Evolutionary conservation across 805 yeast genomes (phyloP).

Genomic region (Kluyveromyces wickerhamii): DNA sequence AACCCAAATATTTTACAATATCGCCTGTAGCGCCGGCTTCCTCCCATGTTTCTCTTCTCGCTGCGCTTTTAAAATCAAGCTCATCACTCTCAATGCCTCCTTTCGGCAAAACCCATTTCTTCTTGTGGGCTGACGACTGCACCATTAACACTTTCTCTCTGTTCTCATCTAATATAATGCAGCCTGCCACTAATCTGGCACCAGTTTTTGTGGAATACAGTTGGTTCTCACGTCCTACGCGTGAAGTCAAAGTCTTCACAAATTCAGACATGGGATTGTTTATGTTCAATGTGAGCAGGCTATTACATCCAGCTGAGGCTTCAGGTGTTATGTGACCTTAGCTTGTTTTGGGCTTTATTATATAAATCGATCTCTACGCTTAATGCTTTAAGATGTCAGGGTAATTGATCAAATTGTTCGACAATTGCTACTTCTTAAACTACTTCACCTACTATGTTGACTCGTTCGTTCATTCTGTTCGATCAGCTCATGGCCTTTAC

Average conservation of each 20-base stretch:
- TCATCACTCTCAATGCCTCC: conserved; percentile 94
- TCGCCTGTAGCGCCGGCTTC: conserved; percentile 86
- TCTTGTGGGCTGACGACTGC: conserved; percentile 59
- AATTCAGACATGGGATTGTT: conserved; percentile 13
- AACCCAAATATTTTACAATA: conserved; percentile 48
- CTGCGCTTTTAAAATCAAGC: conserved; percentile 38
- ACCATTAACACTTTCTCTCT: conserved; percentile 66
- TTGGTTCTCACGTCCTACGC: conserved; percentile 55
- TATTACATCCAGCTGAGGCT: too few relatives aligned
- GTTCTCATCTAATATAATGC: conserved; percentile 58
- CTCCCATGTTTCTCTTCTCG: conserved; percentile 93
- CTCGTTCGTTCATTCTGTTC: too few relatives aligned
- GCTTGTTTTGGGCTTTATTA: too few relatives aligned
- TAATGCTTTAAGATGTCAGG: too few relatives aligned
- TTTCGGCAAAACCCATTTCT: conserved; percentile 85
- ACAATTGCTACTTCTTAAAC: too few relatives aligned
- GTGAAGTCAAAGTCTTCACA: conserved; percentile 29
- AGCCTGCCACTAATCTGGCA: conserved; percentile 89
- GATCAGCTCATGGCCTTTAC: too few relatives aligned
- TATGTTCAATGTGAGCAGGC: too few relatives aligned
- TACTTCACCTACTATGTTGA: too few relatives aligned
- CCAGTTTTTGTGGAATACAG: conserved; percentile 53
- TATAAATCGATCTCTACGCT: too few relatives aligned
- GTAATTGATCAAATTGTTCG: too few relatives aligned
- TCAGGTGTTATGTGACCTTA: too few relatives aligned